These are phyloP conservation scores for Herpetomonas tarakana DNA, from an alignment of 208 protist species.

Conservation along the genomic window DNA sequence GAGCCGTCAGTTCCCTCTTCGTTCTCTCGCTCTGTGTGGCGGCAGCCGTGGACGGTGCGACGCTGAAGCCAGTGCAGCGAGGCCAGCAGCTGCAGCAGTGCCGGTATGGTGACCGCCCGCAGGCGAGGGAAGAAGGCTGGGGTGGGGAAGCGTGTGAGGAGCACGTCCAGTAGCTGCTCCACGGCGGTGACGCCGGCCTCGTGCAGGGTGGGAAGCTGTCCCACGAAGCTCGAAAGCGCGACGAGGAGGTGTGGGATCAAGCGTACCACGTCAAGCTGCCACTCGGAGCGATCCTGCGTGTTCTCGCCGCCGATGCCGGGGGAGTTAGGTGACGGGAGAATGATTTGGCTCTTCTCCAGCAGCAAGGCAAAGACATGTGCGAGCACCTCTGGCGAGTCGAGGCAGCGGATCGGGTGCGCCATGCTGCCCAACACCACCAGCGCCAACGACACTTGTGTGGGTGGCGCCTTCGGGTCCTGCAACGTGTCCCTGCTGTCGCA, in stretches of 20 bases:
- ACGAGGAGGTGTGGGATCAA: conserved; percentile 25
- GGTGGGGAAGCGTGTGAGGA: conserved; percentile 25
- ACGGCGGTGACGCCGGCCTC: conserved; percentile 6
- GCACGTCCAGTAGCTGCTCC: conserved; percentile 15
- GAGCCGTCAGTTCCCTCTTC: not conserved
- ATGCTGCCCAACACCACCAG: conserved; percentile 30
- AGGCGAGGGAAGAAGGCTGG: conserved; percentile 19
- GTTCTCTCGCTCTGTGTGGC: not conserved
- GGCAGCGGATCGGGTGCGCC: conserved; percentile 20
- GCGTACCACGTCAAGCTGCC: conserved; percentile 17
- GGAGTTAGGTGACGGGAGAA: conserved; percentile 10
- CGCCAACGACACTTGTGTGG: conserved; percentile 21
- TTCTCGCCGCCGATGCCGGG: not conserved
- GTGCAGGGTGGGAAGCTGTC: conserved; percentile 25
- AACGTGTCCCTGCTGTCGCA: conserved; percentile 9
- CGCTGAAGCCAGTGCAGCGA: conserved; percentile 1
- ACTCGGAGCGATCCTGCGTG: not conserved
- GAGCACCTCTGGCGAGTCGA: conserved; percentile 12
- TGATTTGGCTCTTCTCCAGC: conserved; percentile 11
- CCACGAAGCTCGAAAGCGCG: conserved; percentile 29
- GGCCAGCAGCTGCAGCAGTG: conserved; percentile 1
- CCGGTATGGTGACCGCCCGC: not conserved
- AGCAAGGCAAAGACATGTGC: conserved; percentile 14
- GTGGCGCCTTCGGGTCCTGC: not conserved
- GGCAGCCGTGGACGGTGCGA: no score